These are phyloP conservation scores for Porcisia deanei DNA, from an alignment of 208 protist species.

Conservation along the genomic window DNA sequence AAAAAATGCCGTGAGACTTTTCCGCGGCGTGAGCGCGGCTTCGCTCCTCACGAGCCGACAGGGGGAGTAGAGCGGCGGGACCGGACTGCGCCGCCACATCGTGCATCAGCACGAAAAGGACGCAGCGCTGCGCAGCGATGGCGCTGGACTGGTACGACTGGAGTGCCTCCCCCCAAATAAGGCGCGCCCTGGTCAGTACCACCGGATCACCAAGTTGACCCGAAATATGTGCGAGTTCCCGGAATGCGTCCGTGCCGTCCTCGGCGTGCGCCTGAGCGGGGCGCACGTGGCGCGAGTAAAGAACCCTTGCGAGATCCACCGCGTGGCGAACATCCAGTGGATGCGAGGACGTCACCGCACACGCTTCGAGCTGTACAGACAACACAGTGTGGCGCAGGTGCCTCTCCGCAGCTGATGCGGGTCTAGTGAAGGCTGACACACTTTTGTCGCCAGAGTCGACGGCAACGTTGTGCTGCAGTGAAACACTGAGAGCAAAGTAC, in stretches of 20 bases:
- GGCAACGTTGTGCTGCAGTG: neutral
- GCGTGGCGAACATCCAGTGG: conserved; percentile 28
- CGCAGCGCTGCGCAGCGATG: conserved; percentile 19
- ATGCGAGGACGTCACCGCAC: conserved; percentile 12
- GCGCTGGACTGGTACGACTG: conserved; percentile 25
- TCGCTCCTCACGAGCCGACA: conserved; percentile 8
- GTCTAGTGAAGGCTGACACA: neutral
- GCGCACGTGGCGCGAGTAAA: conserved; percentile 19
- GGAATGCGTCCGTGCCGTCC: conserved; percentile 36
- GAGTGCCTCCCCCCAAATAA: conserved; percentile 6
- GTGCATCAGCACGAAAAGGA: conserved; percentile 20
- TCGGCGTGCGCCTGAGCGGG: conserved; percentile 32
- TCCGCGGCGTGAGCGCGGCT: conserved; percentile 14
- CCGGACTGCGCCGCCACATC: neutral
- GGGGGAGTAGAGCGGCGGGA: conserved; percentile 3
- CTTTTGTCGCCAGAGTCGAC: neutral
- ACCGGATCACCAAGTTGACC: neutral
- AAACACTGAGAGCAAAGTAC: conserved; percentile 8
- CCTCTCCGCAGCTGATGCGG: neutral
- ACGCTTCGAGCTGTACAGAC: conserved; percentile 7
- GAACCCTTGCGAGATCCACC: conserved; percentile 2
- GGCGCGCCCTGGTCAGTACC: neutral
- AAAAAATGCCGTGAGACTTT: neutral
- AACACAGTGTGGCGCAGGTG: conserved; percentile 1
- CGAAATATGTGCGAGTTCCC: neutral